phyloP scores from a whole-genome alignment of 441 rosid genomes.

The Flueggea neowawraea region DNA sequence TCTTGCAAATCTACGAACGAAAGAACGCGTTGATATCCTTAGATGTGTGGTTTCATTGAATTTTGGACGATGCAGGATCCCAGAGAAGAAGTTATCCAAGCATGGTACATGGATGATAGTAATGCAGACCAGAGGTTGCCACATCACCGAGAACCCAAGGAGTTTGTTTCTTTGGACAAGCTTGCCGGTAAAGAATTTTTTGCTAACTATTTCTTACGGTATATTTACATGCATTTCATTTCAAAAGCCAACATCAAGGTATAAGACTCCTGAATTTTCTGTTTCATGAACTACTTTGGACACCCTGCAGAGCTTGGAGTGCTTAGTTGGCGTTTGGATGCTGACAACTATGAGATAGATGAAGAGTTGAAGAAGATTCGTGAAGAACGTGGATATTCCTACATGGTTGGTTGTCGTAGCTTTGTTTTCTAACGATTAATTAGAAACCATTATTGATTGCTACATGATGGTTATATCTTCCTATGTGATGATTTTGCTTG shows the following conservation, averaged over 20 bases:
- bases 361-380: slow-evolving; percentile 84
- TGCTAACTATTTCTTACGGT: not conserved
- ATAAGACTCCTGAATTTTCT: not conserved
- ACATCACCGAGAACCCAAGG: slow-evolving; percentile 75
- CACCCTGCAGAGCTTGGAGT: slow-evolving; percentile 74
- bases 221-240: not conserved
- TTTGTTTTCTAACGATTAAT: not conserved
- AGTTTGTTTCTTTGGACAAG: slow-evolving; percentile 66
- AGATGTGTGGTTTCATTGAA: not conserved
- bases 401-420: slow-evolving; percentile 39
- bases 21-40: not conserved
- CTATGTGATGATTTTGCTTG: no score
- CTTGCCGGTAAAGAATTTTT: slow-evolving; percentile 49
- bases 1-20: no score
- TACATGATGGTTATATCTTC: no score
- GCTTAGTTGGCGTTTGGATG: slow-evolving; percentile 86
- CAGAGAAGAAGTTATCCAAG: slow-evolving; percentile 81
- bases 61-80: slow-evolving; percentile 35
- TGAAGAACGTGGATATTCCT: slow-evolving; percentile 79
- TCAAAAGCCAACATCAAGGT: not conserved
- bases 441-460: not conserved
- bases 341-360: slow-evolving; percentile 81
- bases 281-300: slow-evolving; percentile 5
- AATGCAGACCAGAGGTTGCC: slow-evolving; percentile 84
- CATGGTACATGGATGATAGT: slow-evolving; percentile 91